phyloP scores from a whole-genome alignment of 805 yeast genomes.

The Lipomyces yamadae region DNA sequence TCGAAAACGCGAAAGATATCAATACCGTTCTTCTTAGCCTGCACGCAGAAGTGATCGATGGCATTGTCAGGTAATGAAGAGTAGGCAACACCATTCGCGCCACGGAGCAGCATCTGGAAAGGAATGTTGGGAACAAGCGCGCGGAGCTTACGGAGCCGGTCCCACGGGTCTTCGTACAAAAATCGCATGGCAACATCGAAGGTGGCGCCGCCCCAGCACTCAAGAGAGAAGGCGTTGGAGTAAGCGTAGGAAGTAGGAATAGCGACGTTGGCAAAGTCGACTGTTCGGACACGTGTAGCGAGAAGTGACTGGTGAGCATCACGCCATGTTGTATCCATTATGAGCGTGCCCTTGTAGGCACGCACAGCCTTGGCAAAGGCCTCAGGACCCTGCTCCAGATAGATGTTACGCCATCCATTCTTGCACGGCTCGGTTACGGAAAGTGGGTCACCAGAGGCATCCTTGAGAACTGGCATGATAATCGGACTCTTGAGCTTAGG shows the following conservation, averaged over 20 bases:
- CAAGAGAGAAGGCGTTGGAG: conserved; percentile 89
- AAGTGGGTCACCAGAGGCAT: conserved; percentile 62
- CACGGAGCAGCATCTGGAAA: conserved; percentile 98
- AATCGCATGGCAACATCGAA: conserved; percentile 99
- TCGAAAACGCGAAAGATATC: conserved; percentile 98
- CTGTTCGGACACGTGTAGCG: conserved; percentile 96
- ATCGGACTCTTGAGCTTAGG: conserved; percentile 84
- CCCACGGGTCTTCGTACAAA: conserved; percentile 99
- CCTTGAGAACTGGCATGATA: conserved; percentile 71
- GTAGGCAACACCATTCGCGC: conserved; percentile 99
- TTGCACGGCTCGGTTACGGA: conserved; percentile 65
- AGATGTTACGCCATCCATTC: conserved; percentile 90
- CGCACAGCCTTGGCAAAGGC: conserved; percentile 89
- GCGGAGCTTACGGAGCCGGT: conserved; percentile 84
- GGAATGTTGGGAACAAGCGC: conserved; percentile 95
- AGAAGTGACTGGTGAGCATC: conserved; percentile 98
- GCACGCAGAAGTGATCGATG: conserved; percentile 92
- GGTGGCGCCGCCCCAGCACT: conserved; percentile 99
- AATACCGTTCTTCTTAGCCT: conserved; percentile 95
- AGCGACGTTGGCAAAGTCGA: conserved; percentile 89
- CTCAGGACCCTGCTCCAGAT: conserved; percentile 84
- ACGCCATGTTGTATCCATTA: conserved; percentile 99
- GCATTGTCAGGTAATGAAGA: conserved; percentile 98
- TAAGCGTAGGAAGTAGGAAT: conserved; percentile 91
- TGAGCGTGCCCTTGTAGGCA: conserved; percentile 77